These are phyloP conservation scores for Raffaelea albimanens DNA, from an alignment of 2,329 filamentous ascomycete genomes.

Conservation along the genomic window DNA sequence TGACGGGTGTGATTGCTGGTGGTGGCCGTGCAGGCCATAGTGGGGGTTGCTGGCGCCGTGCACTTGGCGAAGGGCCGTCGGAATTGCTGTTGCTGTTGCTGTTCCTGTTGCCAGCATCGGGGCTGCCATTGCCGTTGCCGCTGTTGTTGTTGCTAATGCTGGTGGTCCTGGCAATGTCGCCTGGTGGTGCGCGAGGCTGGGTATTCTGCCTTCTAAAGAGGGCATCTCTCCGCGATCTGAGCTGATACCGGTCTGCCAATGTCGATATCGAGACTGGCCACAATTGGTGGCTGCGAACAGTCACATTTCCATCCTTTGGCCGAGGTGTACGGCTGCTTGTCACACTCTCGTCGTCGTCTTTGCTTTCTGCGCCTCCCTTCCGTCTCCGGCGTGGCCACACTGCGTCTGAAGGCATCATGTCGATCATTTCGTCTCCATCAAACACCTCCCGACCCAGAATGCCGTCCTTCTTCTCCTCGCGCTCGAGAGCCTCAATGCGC, in stretches of 20 bases:
- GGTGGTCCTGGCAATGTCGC: constrained; percentile 10
- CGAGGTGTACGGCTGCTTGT: background rate
- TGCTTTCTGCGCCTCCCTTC: constrained; percentile 24
- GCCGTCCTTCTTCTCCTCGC: constrained; percentile 88
- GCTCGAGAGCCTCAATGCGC: constrained; percentile 81
- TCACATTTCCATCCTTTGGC: background rate
- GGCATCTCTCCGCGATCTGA: background rate
- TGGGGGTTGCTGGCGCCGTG: constrained; percentile 28
- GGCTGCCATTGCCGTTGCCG: constrained; percentile 10
- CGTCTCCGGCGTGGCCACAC: constrained; percentile 32
- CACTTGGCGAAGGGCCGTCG: background rate
- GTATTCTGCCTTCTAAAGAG: background rate
- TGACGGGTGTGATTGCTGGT: constrained; percentile 46
- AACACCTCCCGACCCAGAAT: constrained; percentile 87
- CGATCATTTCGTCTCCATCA: constrained; percentile 88
- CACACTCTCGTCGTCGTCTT: constrained; percentile 13
- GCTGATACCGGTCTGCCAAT: background rate
- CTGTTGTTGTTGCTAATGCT: background rate
- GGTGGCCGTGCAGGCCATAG: constrained; percentile 47
- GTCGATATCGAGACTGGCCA: background rate
- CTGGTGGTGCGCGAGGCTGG: background rate
- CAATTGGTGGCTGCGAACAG: background rate
- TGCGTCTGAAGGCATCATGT: constrained; percentile 44
- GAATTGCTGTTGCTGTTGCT: constrained; percentile 17
- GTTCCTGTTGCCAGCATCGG: constrained; percentile 16